A percentile compares a stretch with the other conserved stretches of the same genome.
Conservation (phyloP, 2,329 filamentous ascomycete species). For the Pseudocercospora macadamiae region DNA sequence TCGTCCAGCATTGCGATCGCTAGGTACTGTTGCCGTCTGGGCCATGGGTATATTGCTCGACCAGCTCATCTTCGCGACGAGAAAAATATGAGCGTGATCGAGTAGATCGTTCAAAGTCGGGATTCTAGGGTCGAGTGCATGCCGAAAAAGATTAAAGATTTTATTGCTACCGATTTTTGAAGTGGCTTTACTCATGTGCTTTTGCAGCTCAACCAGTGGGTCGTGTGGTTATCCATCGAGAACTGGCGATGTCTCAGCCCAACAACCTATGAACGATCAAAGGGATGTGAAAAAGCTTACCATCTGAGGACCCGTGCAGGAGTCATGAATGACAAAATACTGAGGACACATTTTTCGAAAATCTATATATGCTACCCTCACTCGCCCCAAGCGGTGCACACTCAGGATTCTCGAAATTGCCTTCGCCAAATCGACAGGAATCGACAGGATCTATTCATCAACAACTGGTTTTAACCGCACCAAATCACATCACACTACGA, state of each 20-base stretch:
- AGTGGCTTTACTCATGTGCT: slow-evolving; percentile 1
- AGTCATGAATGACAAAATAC: neutral
- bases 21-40: no score
- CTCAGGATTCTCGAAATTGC: neutral
- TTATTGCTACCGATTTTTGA: neutral
- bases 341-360: neutral
- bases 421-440: neutral
- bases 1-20: no score
- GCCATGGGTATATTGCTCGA: no score
- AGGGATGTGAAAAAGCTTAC: neutral
- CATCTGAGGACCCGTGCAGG: neutral
- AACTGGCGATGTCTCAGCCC: neutral
- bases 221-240: neutral
- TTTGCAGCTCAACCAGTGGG: neutral
- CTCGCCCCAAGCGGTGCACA: neutral
- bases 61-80: no score
- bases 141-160: no score
- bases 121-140: no score
- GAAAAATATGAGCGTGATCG: no score
- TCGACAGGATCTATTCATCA: no score
- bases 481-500: neutral
- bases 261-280: slow-evolving; percentile 1
- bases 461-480: neutral
- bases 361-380: neutral
- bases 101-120: no score